Percentiles rank a stretch among this genome's conserved stretches.
phyloP scores from a whole-genome alignment of 352 stramenopile species.

The Globisporangium rhizosaccharum region DNA sequence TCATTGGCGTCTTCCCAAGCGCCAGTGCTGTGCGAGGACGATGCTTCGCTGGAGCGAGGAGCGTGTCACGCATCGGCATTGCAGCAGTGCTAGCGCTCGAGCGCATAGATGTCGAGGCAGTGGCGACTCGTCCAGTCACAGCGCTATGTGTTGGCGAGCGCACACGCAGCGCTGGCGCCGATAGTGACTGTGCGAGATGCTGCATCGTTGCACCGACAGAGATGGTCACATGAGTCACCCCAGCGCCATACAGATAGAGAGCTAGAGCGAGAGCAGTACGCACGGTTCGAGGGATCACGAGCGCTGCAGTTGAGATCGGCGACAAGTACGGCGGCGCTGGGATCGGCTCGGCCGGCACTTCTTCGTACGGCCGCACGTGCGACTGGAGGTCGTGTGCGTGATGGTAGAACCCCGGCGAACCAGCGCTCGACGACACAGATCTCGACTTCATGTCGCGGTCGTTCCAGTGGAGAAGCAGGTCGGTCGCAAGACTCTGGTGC shows the following conservation, averaged over 20 bases:
- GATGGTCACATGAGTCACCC: not conserved
- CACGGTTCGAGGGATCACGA: conserved; percentile 42
- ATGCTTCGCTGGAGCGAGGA: not conserved
- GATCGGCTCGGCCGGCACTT: conserved; percentile 36
- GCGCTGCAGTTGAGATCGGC: conserved; percentile 21
- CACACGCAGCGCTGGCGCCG: conserved; percentile 34
- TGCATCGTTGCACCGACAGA: not conserved
- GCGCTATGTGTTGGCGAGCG: conserved; percentile 16
- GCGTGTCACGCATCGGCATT: not conserved
- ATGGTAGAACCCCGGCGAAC: conserved; percentile 14
- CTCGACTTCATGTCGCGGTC: conserved; percentile 1
- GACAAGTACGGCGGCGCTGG: conserved; percentile 29
- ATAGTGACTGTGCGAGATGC: conserved; percentile 34
- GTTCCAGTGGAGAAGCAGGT: conserved; percentile 35
- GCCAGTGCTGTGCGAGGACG: conserved; percentile 6
- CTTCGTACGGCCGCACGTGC: conserved; percentile 23
- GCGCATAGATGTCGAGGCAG: not conserved
- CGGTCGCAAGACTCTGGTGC: conserved; percentile 48
- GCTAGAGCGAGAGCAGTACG: not conserved
- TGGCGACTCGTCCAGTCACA: not conserved
- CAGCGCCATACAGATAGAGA: not conserved
- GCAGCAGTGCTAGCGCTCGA: not conserved
- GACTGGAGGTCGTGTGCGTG: conserved; percentile 9
- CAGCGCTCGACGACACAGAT: conserved; percentile 4
- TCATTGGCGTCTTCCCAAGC: not conserved